Evolutionary conservation across 2,329 filamentous ascomycete genomes (phyloP).

Genomic region (Hypoxylon sp.): DNA sequence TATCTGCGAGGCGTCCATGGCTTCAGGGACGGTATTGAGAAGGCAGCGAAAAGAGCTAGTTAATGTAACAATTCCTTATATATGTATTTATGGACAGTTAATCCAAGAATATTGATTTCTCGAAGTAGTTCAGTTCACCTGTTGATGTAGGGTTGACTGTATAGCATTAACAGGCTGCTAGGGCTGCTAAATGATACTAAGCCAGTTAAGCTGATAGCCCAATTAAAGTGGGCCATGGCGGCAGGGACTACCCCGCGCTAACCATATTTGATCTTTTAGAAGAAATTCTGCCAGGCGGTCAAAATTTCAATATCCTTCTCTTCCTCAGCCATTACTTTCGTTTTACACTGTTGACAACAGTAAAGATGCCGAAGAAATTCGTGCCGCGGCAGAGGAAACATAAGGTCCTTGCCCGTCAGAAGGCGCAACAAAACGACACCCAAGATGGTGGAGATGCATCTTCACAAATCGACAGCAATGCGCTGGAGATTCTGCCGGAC

Average conservation of each 20-base stretch:
- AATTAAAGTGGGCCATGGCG: not conserved
- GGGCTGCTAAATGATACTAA: not conserved
- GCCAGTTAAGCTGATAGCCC: not conserved
- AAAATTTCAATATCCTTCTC: conserved; percentile 51
- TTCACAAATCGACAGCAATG: conserved; percentile 67
- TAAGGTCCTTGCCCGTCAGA: conserved; percentile 76
- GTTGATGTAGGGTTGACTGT: too few relatives aligned
- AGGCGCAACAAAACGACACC: conserved; percentile 61
- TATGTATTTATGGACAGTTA: not conserved
- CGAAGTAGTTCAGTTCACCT: not conserved
- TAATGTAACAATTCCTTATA: not conserved
- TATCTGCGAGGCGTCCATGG: conserved; percentile 62
- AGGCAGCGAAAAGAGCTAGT: not conserved
- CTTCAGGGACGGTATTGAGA: conserved; percentile 27
- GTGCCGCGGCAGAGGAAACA: conserved; percentile 77
- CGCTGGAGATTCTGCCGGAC: conserved; percentile 65
- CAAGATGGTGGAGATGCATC: conserved; percentile 58
- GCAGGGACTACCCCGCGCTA: conserved; percentile 50
- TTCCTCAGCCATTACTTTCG: conserved; percentile 35
- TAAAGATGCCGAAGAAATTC: conserved; percentile 68
- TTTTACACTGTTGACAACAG: conserved; percentile 23
- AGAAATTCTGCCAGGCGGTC: conserved; percentile 54
- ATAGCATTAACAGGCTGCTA: not conserved
- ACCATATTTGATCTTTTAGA: conserved; percentile 19
- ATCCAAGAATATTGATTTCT: not conserved